Base-by-base conservation (phyloP, 176 grass and related monocot genomes). In the Pharus latifolius region DNA sequence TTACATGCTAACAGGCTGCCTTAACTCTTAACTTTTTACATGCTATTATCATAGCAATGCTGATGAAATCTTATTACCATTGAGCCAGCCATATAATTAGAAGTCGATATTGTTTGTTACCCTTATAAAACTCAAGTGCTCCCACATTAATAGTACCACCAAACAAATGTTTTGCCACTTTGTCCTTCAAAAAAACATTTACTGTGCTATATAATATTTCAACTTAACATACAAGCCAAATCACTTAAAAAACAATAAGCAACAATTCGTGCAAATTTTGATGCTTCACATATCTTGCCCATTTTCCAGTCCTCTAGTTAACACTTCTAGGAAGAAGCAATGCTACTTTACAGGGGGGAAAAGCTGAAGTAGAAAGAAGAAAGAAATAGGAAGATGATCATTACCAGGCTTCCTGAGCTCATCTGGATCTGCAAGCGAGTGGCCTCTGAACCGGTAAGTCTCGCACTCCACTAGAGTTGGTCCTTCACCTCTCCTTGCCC, bases 401-500 rank as follows among this genome's bases (percentile, higher is more conserved):
- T 70, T 87, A 96, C 92, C 92, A 73, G 85, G 77, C 42, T 77
- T 92, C 68, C 92, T 84, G 28, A 96, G 88, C 49, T 96, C 92
- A 76, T 96, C 92, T 6, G 92, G 92, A 75, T 97, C 94, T 2
- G 89, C 89, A 10, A 92, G 83, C 56, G 94, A 97, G 69, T 97
- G 94, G 12, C 89, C 94, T 30, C 83, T 84, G 64, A 92, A 92
- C 49, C 89, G 78, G 47, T 97, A 97, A 14, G 94, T 92, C 77
- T 97, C 86, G 61, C 86, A 92, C 60, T 99, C 90, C 14, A 94
- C 84, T 25, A 99, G 75, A 17, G 90, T 99, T 19, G 95, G 95
- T 55, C 95, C 95, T 80, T 99, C 95, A 33, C 95, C 95, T 63
- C 90, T 91, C 76, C 95, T 86, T 41, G 95, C 95, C 71, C 95